These are phyloP conservation scores for Epichloe sibirici DNA, from an alignment of 2,329 filamentous ascomycete genomes.

Conservation along the genomic window DNA sequence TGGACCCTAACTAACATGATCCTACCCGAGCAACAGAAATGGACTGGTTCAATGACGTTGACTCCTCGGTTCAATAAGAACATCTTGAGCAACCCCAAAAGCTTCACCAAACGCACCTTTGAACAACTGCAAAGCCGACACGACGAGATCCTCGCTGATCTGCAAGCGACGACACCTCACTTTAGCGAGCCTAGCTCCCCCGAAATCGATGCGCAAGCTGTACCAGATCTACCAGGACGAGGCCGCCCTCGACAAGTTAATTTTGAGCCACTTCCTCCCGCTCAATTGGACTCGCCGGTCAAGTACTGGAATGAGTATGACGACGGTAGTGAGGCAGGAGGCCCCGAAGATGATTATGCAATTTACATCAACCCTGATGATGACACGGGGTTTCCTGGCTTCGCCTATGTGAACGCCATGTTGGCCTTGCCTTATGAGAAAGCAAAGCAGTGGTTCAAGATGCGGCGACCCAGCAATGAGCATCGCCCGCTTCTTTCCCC, in stretches of 20 bases:
- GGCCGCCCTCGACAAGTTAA: slow-evolving; percentile 10
- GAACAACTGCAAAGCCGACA: slow-evolving; percentile 36
- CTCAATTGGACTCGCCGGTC: slow-evolving; percentile 17
- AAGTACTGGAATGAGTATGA: slow-evolving; percentile 85
- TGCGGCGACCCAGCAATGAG: slow-evolving; percentile 13
- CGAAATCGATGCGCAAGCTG: slow-evolving; percentile 15
- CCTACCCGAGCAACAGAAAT: slow-evolving; percentile 43
- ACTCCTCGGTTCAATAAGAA: slow-evolving; percentile 54
- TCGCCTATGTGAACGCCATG: slow-evolving; percentile 45
- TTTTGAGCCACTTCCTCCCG: slow-evolving; percentile 21
- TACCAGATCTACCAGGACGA: neutral
- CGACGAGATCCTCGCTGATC: slow-evolving; percentile 33
- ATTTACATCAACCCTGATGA: slow-evolving; percentile 65
- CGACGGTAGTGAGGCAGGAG: slow-evolving; percentile 57
- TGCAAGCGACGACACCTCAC: slow-evolving; percentile 33
- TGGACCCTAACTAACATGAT: neutral
- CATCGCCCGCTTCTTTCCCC: slow-evolving; percentile 11
- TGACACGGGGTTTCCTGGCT: slow-evolving; percentile 46
- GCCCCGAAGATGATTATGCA: slow-evolving; percentile 49
- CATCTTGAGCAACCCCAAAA: slow-evolving; percentile 53
- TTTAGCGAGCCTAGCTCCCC: slow-evolving; percentile 29
- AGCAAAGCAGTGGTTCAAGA: slow-evolving; percentile 37
- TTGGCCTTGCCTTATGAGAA: slow-evolving; percentile 37
- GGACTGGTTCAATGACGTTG: slow-evolving; percentile 61
- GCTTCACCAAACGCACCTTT: slow-evolving; percentile 59